phyloP scores from a whole-genome alignment of 78 protist genomes.

The Dictyostelium brefeldianum region DNA sequence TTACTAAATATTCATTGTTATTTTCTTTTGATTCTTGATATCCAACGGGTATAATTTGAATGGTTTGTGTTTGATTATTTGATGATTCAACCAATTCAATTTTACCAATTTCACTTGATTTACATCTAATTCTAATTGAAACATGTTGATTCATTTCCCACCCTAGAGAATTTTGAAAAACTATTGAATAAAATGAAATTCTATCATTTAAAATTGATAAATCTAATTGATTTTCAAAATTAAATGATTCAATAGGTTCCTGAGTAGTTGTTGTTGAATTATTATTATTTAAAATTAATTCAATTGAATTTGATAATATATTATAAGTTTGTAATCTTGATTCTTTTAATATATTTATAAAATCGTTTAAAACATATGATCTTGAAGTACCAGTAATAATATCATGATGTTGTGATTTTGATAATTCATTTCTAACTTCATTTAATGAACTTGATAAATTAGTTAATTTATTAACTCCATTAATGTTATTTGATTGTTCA shows the following conservation, averaged over 20 bases:
- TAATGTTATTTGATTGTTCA: not conserved
- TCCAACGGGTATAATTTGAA: constrained; percentile 33
- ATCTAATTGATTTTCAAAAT: constrained; percentile 3
- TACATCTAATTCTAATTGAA: constrained; percentile 8
- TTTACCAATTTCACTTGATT: not conserved
- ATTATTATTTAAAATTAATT: constrained; percentile 24
- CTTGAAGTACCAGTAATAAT: constrained; percentile 87
- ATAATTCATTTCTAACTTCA: not conserved
- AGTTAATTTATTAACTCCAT: not conserved
- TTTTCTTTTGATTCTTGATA: not conserved
- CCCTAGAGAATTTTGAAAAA: constrained; percentile 40
- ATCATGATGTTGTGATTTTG: constrained; percentile 86
- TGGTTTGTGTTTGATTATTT: not conserved
- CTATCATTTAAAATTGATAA: not conserved
- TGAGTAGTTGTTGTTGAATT: not conserved
- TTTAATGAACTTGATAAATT: not conserved
- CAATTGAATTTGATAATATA: constrained; percentile 22
- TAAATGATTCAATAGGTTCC: not conserved
- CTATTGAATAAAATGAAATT: constrained; percentile 3
- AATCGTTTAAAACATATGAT: constrained; percentile 67
- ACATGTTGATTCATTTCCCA: constrained; percentile 18
- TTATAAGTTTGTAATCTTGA: constrained; percentile 34
- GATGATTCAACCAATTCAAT: not conserved
- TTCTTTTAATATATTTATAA: not conserved
- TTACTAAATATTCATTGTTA: constrained; percentile 9